Conservation (phyloP, 1,139 yeast species). For the Scheffersomyces insectosa region DNA sequence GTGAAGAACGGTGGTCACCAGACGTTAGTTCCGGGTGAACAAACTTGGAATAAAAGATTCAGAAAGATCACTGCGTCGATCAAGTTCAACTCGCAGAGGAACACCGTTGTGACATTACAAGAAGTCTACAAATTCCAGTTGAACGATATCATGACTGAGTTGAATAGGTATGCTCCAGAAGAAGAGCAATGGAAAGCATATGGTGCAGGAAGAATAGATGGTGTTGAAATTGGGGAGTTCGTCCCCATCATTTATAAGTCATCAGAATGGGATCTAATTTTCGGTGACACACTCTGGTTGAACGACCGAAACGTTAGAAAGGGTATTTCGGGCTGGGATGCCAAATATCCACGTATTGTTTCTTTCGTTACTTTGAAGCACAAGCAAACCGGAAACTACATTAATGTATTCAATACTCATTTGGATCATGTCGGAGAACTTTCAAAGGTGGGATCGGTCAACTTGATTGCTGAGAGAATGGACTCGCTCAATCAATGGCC, state of each 20-base stretch:
- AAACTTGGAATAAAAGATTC: conserved; percentile 29
- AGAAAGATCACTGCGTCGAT: conserved; percentile 30
- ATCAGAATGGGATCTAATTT: conserved; percentile 33
- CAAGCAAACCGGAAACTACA: conserved; percentile 22
- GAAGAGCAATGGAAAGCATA: conserved; percentile 31
- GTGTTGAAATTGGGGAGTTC: conserved; percentile 32
- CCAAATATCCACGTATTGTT: conserved; percentile 47
- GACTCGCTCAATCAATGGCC: conserved; percentile 40
- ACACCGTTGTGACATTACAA: conserved; percentile 36
- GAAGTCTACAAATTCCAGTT: conserved; percentile 38
- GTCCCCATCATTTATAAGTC: conserved; percentile 33
- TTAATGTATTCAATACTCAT: conserved; percentile 56
- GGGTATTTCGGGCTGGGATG: conserved; percentile 55
- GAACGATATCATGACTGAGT: conserved; percentile 29
- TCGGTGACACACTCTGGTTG: conserved; percentile 36
- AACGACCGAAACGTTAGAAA: conserved; percentile 28
- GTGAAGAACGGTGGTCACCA: conserved; percentile 37
- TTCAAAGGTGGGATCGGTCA: conserved; percentile 49
- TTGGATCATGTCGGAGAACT: conserved; percentile 52
- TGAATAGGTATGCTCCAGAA: conserved; percentile 23
- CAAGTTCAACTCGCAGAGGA: conserved; percentile 22
- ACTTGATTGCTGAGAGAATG: conserved; percentile 43
- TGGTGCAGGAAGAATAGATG: conserved; percentile 39
- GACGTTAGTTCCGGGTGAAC: conserved; percentile 30
- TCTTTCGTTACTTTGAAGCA: conserved; percentile 45